Evolutionary conservation across 1,139 yeast genomes (phyloP).

Genomic region (Zygotorulaspora mrakii): DNA sequence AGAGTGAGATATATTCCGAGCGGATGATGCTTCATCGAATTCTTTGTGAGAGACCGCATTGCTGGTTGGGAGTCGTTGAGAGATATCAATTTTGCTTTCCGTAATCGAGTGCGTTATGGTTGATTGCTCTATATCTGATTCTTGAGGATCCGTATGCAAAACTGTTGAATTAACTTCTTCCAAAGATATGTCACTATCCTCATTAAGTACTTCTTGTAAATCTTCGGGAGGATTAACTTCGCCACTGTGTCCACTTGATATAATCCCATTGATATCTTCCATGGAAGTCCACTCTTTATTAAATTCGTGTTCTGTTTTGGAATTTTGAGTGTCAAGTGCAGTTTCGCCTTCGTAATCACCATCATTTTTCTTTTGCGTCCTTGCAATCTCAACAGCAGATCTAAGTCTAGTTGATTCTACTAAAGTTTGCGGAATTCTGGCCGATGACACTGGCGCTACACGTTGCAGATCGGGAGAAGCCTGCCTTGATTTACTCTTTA

Average conservation of each 20-base stretch:
- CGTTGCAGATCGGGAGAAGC: not conserved
- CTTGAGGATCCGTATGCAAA: not conserved
- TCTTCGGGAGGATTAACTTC: constrained; percentile 1
- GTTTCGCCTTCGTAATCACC: no score
- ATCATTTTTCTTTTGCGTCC: not conserved
- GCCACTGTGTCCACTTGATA: not conserved
- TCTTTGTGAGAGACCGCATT: no score
- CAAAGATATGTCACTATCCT: constrained; percentile 1
- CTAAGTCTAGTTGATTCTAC: not conserved
- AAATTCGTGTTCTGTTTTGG: not conserved
- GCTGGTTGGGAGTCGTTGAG: no score
- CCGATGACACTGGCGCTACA: constrained; percentile 1
- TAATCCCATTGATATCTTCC: not conserved
- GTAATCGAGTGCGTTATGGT: not conserved
- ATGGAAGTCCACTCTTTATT: not conserved
- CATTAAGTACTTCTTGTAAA: constrained; percentile 1
- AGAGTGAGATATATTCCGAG: no score
- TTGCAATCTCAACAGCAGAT: not conserved
- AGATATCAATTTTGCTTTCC: not conserved
- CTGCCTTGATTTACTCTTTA: constrained; percentile 3
- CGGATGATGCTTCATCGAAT: no score
- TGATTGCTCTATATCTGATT: not conserved
- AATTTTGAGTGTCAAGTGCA: no score
- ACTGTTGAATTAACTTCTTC: constrained; percentile 3
- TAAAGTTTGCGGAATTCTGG: not conserved